Base-by-base conservation (phyloP, 2,329 filamentous ascomycete genomes). In the Juglanconis sp. region DNA sequence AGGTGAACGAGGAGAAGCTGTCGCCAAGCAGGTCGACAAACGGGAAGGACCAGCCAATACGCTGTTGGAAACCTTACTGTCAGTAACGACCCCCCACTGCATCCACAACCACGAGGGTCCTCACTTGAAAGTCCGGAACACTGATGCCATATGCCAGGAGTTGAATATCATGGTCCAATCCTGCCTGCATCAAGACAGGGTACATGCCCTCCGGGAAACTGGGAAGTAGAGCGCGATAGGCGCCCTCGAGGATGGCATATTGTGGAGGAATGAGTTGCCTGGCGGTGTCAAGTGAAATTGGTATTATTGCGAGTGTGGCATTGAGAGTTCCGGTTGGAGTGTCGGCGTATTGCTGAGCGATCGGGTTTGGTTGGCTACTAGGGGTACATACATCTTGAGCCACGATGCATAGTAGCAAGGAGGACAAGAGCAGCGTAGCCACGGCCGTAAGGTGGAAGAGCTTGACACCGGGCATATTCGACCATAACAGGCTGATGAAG, bases 1-100 rank as follows among this genome's bases (percentile, higher is more conserved):
- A 84, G 44, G 78, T 77, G 71, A 84, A 86, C 3, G 76, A 78
- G 1, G 79, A 79, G 62, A 75, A 71, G 38, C 77, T 78, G 68
- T 84, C 80, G 53, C 74, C 73, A 3, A 83, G 71, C 5, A 82
- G 66, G 66, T 84, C 82, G 42, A 85, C 61, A 67, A 85, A 86
- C 0, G 83, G 83, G 60, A 84, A 85, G 64, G 81, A 78, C 62
- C 83, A 77, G 8, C 78, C 76, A 17, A 78, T 71, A 42, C 78
- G 79, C 81, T 84, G 56, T 10, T 3, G 7, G 30, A 34, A 9
- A 15, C 2, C 65, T 24, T 24, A 2, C 24, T 71, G 53, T 62
- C 5, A 60, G 40, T 3, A 15, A 30, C 13, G 7, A 7, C 3
- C 13, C 3, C 30, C 30, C 15, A 58, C 68, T 65, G 57, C 47